Base-by-base conservation (phyloP, 208 protist genomes). In the Acanthamoeba royreba region DNA sequence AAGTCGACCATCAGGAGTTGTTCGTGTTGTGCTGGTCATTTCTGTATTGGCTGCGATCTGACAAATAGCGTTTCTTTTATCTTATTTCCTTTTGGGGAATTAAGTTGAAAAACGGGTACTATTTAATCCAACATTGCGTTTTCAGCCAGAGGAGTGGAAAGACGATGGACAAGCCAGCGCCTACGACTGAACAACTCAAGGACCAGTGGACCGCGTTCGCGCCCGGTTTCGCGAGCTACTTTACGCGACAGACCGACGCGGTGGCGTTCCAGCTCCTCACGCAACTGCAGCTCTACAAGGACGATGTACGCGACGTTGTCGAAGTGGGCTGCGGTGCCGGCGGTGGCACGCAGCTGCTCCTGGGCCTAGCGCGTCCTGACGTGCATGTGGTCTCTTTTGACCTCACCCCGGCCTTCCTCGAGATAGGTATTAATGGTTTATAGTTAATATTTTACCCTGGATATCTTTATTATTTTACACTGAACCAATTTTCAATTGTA, bases 251-350 rank as follows among this genome's bases (percentile, higher is more conserved):
- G 77, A 86, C 77, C 1, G 77, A 86, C 42, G n/a, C 40, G 13
- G 40, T 22, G 28, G 77, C 77, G 43, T 55, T 58, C 77, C 40
- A 47, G 45, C 77, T 86, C 43, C 7, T 55, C 28, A 22, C 77
- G 40, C 77, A 55, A 4, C 77, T 86, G n/a, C 77, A 86, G 46
- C 46, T 86, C 45, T 13, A 55, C 77, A 58, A 47, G 40, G 77
- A 47, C 13, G 45, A 86, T 15, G 63, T 74, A 17, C 3, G 4
- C n/a, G 40, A 13, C 17, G 55, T 95, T 19, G 38, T 95, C 0
- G 94, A 95, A n/a, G 89, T 95, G 61, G 94, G 63, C 31, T 93
- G 88, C 66, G 94, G 94, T 35, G 74, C 74, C 38, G 94, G 94
- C 31, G 61, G 55, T 9, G 31, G 63, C 35, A 94, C 66, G 35